Evolutionary conservation across 352 stramenopile species (phyloP), one percentile per base, ranked within the genome.

Genomic region (Phytopythium cucurbitacearum): DNA sequence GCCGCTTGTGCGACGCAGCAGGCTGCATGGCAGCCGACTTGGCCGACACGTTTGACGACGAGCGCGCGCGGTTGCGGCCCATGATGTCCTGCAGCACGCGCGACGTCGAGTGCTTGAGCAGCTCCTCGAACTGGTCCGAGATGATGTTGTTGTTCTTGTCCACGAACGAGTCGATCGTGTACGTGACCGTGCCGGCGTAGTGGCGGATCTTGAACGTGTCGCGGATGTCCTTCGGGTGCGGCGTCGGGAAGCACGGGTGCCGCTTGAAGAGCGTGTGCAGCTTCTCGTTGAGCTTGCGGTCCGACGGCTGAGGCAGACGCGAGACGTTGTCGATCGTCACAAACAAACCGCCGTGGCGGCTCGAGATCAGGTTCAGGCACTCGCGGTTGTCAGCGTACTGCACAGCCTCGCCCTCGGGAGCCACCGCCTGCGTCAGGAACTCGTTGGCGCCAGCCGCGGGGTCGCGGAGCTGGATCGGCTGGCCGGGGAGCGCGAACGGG

Each of bases 81-180:
- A 60, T 83, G 48, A 94, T 66, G 4, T 89, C 81, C 49, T 87
- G 80, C 13, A 91, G 56, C 9, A 95, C 71, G 35, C 75, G 80
- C 21, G 85, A 87, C 8, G 71, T 75, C 8, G 80, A 91, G 52
- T 71, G 73, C 67, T 94, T 89, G 46, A 95, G 67, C 15, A 97
- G 55, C 49, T 95, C 85, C 44, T 95, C 76, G 50, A 94, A 91
- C 49, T 96, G 85, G 43, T 95, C 85, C 40, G 88, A 89, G 41
- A 96, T 79, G 51, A 92, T 89, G 68, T 95, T 91, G 72, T 92
- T 96, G 71, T 96, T 96, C 70, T 96, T 96, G 64, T 89, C 81
- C 12, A 95, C 70, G 43, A 96, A 96, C 37, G 80, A 90, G 49
- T 85, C 60, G 58, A 94, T 91, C 15, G 71, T 87, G 71, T 96